phyloP scores from a whole-genome alignment of 2,329 filamentous ascomycete genomes.

The Blastomyces percursus region DNA sequence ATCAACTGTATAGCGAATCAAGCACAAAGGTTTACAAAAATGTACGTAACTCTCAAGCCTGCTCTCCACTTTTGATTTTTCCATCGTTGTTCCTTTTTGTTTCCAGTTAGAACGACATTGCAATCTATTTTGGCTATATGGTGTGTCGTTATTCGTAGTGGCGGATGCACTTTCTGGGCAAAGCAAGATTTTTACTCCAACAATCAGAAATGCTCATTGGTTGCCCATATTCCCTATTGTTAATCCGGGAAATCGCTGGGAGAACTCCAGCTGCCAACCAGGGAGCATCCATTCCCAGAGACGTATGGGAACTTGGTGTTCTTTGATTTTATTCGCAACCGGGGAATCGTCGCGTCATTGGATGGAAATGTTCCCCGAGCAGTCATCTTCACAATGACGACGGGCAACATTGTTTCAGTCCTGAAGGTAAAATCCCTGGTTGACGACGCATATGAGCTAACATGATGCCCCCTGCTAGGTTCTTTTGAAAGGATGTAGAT shows the following conservation, averaged over 20 bases:
- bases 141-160: not conserved
- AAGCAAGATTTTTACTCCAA: not conserved
- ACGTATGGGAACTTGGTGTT: not conserved
- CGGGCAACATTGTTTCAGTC: not conserved
- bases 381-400: not conserved
- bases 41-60: slow-evolving; percentile 38
- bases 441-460: not conserved
- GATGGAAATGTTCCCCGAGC: not conserved
- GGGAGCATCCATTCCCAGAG: not conserved
- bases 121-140: not conserved
- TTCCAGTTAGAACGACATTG: not conserved
- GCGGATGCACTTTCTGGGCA: not conserved
- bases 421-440: not conserved
- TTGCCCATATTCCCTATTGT: not conserved
- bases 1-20: slow-evolving; percentile 69
- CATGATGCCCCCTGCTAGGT: slow-evolving; percentile 40
- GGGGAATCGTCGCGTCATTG: not conserved
- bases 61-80: not conserved
- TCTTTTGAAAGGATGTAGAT: slow-evolving; percentile 67
- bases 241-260: too few species aligned
- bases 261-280: not conserved
- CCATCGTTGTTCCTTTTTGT: not conserved
- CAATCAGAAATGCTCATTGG: not conserved
- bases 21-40: slow-evolving; percentile 68
- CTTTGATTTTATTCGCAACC: not conserved